Conservation (phyloP, 306 rosid species). For the Canavalia gladiata region DNA sequence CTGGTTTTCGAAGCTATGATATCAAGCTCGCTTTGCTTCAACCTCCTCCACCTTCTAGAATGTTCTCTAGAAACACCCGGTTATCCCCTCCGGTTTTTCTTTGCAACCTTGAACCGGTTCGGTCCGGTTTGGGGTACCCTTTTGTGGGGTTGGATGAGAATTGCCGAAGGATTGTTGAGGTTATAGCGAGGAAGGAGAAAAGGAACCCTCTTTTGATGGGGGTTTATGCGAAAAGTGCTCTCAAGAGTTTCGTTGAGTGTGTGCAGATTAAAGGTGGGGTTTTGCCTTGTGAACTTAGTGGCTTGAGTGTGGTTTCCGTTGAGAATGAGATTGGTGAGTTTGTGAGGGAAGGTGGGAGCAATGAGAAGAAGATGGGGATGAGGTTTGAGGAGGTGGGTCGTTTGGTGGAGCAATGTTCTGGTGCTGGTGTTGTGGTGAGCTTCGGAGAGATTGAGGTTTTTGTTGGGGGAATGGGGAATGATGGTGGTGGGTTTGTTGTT, state of each 20-base stretch:
- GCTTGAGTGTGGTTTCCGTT: constrained; percentile 52
- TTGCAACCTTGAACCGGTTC: constrained; percentile 64
- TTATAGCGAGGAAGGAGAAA: constrained; percentile 57
- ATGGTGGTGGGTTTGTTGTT: constrained; percentile 64
- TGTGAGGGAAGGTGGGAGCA: constrained; percentile 48
- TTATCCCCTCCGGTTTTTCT: constrained; percentile 71
- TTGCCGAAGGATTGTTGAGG: constrained; percentile 68
- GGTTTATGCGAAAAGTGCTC: constrained; percentile 65
- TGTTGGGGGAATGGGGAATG: constrained; percentile 31
- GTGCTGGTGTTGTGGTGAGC: constrained; percentile 64
- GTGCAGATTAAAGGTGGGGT: constrained; percentile 38
- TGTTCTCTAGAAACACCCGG: constrained; percentile 52
- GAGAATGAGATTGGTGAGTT: constrained; percentile 70
- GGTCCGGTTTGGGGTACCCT: constrained; percentile 55
- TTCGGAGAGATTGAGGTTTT: constrained; percentile 72
- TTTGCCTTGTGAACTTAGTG: constrained; percentile 56
- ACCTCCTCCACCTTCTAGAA: constrained; percentile 53
- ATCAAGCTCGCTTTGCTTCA: constrained; percentile 79
- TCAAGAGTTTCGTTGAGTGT: constrained; percentile 59
- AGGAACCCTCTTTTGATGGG: constrained; percentile 81
- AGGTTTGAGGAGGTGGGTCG: constrained; percentile 69
- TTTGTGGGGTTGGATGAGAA: constrained; percentile 58
- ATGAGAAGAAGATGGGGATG: constrained; percentile 61
- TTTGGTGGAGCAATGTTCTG: constrained; percentile 61
- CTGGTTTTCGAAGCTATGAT: constrained; percentile 84